Evolutionary conservation across 257 asterid genomes (phyloP).

Genomic region (Solanum paucissectum): DNA sequence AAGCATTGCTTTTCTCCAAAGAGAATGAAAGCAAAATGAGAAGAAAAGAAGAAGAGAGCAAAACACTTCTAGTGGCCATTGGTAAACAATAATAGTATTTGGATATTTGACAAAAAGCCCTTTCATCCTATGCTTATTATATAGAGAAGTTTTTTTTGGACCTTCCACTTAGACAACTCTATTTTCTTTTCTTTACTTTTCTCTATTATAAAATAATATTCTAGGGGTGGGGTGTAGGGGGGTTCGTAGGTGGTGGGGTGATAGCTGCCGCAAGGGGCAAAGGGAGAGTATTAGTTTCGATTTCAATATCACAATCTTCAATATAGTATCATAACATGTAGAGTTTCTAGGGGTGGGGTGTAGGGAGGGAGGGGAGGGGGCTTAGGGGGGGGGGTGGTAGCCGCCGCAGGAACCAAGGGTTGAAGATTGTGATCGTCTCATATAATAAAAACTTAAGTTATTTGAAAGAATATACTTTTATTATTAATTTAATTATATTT

Average conservation of each 20-base stretch:
- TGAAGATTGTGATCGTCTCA: neutral
- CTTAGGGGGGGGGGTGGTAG: neutral
- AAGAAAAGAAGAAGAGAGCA: neutral
- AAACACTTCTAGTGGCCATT: neutral
- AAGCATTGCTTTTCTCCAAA: conserved; percentile 6
- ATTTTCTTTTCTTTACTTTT: neutral
- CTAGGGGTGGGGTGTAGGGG: neutral
- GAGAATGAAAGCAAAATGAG: conserved; percentile 7
- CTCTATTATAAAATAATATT: neutral
- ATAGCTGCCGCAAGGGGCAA: neutral
- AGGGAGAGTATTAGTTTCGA: neutral
- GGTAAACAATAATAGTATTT: neutral
- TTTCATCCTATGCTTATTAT: neutral
- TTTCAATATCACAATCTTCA: neutral
- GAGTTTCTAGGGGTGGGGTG: neutral
- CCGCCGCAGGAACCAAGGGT: neutral
- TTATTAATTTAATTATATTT: neutral
- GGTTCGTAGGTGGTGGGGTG: neutral
- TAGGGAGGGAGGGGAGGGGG: neutral
- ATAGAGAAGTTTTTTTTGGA: neutral
- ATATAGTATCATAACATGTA: too few species aligned
- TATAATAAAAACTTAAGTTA: too few species aligned
- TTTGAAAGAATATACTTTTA: neutral
- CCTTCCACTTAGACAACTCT: neutral
- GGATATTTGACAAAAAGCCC: neutral